Evolutionary conservation across 2,329 filamentous ascomycete genomes (phyloP).

Genomic region (Fusarium sp.): DNA sequence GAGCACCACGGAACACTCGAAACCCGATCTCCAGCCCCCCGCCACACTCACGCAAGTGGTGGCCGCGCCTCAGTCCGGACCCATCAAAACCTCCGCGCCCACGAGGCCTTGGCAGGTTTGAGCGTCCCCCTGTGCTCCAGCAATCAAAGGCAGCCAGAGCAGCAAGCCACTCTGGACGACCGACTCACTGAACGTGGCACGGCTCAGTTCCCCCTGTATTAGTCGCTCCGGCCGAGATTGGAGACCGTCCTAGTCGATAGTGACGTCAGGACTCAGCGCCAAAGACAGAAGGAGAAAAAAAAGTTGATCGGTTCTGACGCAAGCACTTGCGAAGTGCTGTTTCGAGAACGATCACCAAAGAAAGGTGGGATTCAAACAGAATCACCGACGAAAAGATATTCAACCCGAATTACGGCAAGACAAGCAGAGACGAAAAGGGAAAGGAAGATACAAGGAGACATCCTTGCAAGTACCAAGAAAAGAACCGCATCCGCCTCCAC

Average conservation of each 20-base stretch:
- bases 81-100: conserved; percentile 14
- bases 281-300: conserved; percentile 2
- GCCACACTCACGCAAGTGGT: conserved; percentile 7
- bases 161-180: conserved; percentile 37
- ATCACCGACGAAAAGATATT: not conserved
- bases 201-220: conserved; percentile 33
- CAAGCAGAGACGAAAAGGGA: conserved; percentile 38
- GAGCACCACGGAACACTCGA: conserved; percentile 13
- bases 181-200: conserved; percentile 34
- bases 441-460: conserved; percentile 35
- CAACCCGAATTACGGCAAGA: conserved; percentile 21
- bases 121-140: conserved; percentile 21
- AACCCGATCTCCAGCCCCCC: conserved; percentile 8
- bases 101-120: conserved; percentile 7
- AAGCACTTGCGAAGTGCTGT: conserved; percentile 31
- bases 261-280: conserved; percentile 30
- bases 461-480: conserved; percentile 7
- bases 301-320: conserved; percentile 9
- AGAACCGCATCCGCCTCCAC: not conserved
- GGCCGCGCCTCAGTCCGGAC: conserved; percentile 12
- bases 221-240: conserved; percentile 24
- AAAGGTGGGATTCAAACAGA: conserved; percentile 8
- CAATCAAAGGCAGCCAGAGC: conserved; percentile 13
- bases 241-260: conserved; percentile 22
- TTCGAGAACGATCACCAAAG: conserved; percentile 5